Evolutionary conservation across 1,139 yeast species (phyloP).

Genomic region (Candida sanyaensis): DNA sequence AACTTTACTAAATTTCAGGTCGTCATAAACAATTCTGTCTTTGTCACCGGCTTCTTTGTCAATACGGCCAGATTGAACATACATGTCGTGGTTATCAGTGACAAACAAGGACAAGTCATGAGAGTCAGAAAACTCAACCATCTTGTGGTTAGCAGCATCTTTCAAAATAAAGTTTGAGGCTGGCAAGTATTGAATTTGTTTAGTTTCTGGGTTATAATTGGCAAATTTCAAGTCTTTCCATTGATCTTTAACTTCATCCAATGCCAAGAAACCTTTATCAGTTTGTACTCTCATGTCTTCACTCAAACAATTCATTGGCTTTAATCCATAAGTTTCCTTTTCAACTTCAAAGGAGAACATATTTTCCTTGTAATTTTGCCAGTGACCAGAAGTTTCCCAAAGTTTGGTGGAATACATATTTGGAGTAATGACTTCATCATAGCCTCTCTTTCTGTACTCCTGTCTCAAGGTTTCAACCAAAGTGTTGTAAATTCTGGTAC

Average conservation of each 20-base stretch:
- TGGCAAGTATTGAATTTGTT: conserved; percentile 2
- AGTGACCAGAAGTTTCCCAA: conserved; percentile 98
- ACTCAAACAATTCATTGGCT: conserved; percentile 85
- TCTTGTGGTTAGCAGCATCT: conserved; percentile 7
- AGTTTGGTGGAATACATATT: conserved; percentile 93
- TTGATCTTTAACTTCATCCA: conserved; percentile 1
- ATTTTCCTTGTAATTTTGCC: conserved; percentile 95
- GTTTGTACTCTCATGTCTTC: conserved; percentile 12
- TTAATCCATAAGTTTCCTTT: conserved; percentile 83
- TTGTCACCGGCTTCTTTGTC: neutral
- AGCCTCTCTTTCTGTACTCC: conserved; percentile 90
- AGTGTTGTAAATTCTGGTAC: conserved; percentile 91
- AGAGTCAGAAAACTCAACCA: conserved; percentile 3
- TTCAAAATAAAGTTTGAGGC: conserved; percentile 5
- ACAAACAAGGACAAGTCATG: conserved; percentile 1
- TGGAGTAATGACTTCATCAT: conserved; percentile 97
- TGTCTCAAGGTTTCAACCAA: conserved; percentile 73
- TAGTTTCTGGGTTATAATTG: conserved; percentile 3
- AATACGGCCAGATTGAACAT: conserved; percentile 4
- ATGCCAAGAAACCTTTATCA: conserved; percentile 4
- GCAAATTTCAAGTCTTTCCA: conserved; percentile 8
- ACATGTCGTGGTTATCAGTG: conserved; percentile 8
- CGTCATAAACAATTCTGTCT: neutral
- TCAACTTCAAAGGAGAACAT: conserved; percentile 97
- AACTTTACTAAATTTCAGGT: neutral